These are phyloP conservation scores for Clarireedia homoeocarpa DNA, from an alignment of 2,329 filamentous ascomycete genomes.

Conservation along the genomic window DNA sequence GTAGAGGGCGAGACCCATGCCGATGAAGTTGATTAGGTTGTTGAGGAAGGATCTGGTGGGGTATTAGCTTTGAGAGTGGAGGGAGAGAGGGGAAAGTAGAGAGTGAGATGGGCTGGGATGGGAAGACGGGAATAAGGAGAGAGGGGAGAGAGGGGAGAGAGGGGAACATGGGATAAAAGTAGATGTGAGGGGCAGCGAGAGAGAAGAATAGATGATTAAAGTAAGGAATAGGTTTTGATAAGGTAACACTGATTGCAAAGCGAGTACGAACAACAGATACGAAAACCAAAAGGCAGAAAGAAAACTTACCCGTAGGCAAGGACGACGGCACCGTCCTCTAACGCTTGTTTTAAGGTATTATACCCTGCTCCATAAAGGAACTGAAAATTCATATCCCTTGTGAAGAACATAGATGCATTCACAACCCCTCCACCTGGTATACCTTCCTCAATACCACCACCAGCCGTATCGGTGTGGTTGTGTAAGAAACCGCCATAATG, in stretches of 20 bases:
- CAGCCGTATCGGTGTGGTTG: not conserved
- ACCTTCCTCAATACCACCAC: not conserved
- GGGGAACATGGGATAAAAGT: no score
- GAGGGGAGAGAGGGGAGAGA: no score
- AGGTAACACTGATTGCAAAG: not conserved
- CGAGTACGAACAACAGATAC: not conserved
- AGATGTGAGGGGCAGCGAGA: no score
- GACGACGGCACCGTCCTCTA: constrained; percentile 63
- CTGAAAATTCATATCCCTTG: not conserved
- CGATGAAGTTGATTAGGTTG: constrained; percentile 56
- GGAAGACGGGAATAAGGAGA: no score
- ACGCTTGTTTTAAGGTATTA: constrained; percentile 61
- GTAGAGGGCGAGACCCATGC: constrained; percentile 59
- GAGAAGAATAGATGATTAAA: not conserved
- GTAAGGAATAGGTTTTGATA: no score
- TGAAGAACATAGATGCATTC: no score
- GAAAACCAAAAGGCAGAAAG: not conserved
- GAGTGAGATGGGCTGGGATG: not conserved
- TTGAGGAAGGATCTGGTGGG: constrained; percentile 48
- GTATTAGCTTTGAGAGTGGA: no score
- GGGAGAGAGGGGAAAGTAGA: not conserved
- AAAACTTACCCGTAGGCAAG: constrained; percentile 59
- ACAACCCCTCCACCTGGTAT: not conserved
- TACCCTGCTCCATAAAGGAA: constrained; percentile 39
- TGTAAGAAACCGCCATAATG: constrained; percentile 32